Evolutionary conservation across 2,329 filamentous ascomycete genomes (phyloP), one percentile per base, ranked within the genome.

Genomic region (Ustilaginoidea virens): DNA sequence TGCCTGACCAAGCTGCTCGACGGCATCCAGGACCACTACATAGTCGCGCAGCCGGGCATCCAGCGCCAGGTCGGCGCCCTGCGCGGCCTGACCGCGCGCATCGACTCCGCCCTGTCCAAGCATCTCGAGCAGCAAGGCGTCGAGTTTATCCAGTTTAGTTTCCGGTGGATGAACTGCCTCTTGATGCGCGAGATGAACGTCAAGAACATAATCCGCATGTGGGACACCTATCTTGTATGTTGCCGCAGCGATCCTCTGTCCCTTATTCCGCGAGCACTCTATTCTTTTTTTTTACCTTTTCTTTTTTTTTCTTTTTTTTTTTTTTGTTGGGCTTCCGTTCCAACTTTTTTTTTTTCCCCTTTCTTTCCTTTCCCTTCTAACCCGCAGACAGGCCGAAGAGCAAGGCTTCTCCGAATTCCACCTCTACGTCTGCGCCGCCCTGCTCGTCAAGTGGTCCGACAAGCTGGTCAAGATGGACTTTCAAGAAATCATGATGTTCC

Each of bases 101-200:
- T 98, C 39, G 87, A 96, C 49, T 70, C 71, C 17, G 68, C 66
- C 4, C 60, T 98, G 27, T 82, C 86, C 3, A 90, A 80, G 42
- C 90, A 98, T 49, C 63, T 98, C 23, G 83, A 94, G 48, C 69
- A 69, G 15, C 85, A 96, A 53, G 78, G 85, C 18, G 83, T 98
- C 17, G 90, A 98, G 49, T 98, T 98, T 47, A 98, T 98, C 45
- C 90, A 98, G 49, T 98, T 98, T 56, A 94, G 85, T 54, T 98
- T 98, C 51, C 70, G 90, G 32, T 98, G 90, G 90, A 98, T 98
- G 90, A 98, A 98, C 47, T 98, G 90, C 52, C 69, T 98, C 29
- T 63, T 98, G 39, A 98, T 98, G 90, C 72, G 90, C 38, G 90
- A 98, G 57, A 80, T 98, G 39, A 93, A 80, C 48, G 87, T 98